Evolutionary conservation across 768 basidiomycete genomes (phyloP), one percentile per base, ranked within the genome.

Genomic region (Suillus decipiens): DNA sequence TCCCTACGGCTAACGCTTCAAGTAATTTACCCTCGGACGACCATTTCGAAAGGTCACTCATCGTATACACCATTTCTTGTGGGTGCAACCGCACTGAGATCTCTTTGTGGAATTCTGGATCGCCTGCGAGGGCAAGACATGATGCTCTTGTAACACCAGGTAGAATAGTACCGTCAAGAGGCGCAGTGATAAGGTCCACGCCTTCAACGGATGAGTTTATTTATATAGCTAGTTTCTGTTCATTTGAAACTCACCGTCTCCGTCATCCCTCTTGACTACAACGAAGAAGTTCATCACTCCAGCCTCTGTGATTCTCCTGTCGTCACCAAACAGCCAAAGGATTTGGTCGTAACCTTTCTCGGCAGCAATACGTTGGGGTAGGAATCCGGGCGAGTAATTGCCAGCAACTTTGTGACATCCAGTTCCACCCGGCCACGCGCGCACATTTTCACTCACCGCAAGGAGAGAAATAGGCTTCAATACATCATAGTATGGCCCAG

Each of bases 141-240:
- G 93, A 95, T 69, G 91, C 90, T 65, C 96, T 88, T 8, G 95
- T 97, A 31, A 98, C 87, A 51, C 96, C 94, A 2, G 95, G 95
- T 2, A 99, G 85, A 70, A 98, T 93, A 76, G 93, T 90, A 57
- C 95, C 95, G 72, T 92, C 93, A 64, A 97, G 78, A 15, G 93
- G 90, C 2, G 96, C 92, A 1, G 96, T 97, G 66, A 93, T 81
- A 60, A 97, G 81, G 73, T 98, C 94, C 63, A 86, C 73, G n/a
- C 79, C 89, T 92, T 68, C 42, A 43, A 53, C 19, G 41, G n/a
- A 56, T 45, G 3, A 28, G 14, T 15, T 19, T 11, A 39, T 41
- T 28, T 28, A 14, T 37, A 36, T 28, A 62, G 54, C 24, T 60
- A 5, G 42, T 61, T 3, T 55, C n/a, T 11, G 28, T 34, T 9